These are phyloP conservation scores for Acacia concinna DNA, from an alignment of 331 rosid species.

Conservation along the genomic window DNA sequence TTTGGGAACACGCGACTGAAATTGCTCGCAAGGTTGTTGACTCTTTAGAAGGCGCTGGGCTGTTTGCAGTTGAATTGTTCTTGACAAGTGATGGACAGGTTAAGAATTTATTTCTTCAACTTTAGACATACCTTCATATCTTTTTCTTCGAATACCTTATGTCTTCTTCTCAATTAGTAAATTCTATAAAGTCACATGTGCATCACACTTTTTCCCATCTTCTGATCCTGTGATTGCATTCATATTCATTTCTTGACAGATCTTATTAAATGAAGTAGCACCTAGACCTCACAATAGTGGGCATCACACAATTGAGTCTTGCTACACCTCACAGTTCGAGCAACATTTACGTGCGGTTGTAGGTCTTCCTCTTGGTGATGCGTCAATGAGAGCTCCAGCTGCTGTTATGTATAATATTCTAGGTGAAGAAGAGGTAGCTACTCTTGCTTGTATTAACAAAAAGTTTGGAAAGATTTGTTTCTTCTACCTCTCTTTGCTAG, in stretches of 20 bases:
- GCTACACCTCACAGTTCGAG: constrained; percentile 68
- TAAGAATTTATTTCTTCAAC: constrained; percentile 18
- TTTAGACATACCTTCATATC: constrained; percentile 18
- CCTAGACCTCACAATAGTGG: constrained; percentile 77
- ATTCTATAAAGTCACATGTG: not conserved
- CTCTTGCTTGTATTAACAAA: not conserved
- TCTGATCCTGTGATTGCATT: not conserved
- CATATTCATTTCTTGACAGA: constrained; percentile 34
- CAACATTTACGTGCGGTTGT: constrained; percentile 70
- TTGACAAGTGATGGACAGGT: constrained; percentile 69
- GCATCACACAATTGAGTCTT: constrained; percentile 69
- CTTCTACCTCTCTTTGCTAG: not conserved
- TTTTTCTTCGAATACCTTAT: not conserved
- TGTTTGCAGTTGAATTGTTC: constrained; percentile 83
- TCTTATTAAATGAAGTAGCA: constrained; percentile 68
- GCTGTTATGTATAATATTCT: constrained; percentile 67
- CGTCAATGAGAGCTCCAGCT: constrained; percentile 64
- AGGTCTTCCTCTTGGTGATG: constrained; percentile 75
- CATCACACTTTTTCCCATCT: not conserved
- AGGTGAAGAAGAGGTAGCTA: constrained; percentile 60
- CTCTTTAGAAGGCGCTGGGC: constrained; percentile 82
- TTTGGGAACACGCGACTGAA: constrained; percentile 54
- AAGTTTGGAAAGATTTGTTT: not conserved
- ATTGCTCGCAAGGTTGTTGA: constrained; percentile 69
- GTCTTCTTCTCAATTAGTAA: constrained; percentile 16